A percentile compares a stretch with the other conserved stretches of the same genome.
Evolutionary conservation across 495 filamentous ascomycete genomes (phyloP).

Genomic region (Penicillium egyptiacum): DNA sequence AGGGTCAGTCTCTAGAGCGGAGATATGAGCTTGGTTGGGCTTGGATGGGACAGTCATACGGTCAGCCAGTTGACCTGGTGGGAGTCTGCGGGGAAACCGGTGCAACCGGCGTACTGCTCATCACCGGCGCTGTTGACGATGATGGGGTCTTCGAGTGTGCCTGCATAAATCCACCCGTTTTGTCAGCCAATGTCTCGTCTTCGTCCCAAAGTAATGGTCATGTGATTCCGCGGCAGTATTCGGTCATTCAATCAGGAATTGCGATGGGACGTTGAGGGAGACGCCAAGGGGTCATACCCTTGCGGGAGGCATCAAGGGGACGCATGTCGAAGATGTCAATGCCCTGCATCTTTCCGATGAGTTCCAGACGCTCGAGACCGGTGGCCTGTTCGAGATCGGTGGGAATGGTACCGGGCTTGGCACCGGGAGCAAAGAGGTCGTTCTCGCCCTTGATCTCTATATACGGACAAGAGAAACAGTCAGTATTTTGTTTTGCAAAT

Average conservation of each 20-base stretch:
- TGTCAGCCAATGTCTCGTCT: conserved; percentile 11
- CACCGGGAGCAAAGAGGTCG: conserved; percentile 84
- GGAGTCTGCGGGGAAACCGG: conserved; percentile 87
- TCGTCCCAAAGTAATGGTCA: neutral
- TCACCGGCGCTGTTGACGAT: conserved; percentile 85
- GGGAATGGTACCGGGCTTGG: conserved; percentile 76
- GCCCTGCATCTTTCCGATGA: conserved; percentile 98
- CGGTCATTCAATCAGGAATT: conserved; percentile 1
- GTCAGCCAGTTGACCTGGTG: conserved; percentile 88
- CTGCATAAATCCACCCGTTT: conserved; percentile 40
- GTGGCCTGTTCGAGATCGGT: conserved; percentile 93
- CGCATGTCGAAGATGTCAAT: conserved; percentile 98
- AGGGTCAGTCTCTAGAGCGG: conserved; percentile 5
- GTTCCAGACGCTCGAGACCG: conserved; percentile 96
- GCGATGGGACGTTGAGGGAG: conserved; percentile 1
- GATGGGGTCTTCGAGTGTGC: conserved; percentile 88
- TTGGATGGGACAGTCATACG: conserved; percentile 51
- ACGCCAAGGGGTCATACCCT: conserved; percentile 53
- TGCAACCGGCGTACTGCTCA: conserved; percentile 97
- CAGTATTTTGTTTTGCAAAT: conserved; percentile 1
- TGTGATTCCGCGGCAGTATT: neutral
- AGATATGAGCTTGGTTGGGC: neutral
- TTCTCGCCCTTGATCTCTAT: conserved; percentile 78
- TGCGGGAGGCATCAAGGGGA: conserved; percentile 86
- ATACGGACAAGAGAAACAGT: conserved; percentile 9